A percentile compares a stretch with the other conserved stretches of the same genome.
Conservation (phyloP, 495 filamentous ascomycete genomes). For the Penicillium steckii region DNA sequence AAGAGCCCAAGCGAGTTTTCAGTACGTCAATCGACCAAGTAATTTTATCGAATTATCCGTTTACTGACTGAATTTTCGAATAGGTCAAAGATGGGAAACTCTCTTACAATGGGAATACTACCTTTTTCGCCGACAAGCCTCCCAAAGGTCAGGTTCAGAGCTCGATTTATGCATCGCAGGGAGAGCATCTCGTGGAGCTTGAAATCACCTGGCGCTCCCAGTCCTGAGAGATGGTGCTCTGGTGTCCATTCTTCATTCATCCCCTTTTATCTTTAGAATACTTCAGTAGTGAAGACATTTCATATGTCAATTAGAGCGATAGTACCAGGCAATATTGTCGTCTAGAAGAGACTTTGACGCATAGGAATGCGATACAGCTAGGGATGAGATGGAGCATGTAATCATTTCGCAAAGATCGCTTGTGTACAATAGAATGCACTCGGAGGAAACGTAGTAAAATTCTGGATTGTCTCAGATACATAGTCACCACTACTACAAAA, state of each 20-base stretch:
- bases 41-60: constrained; percentile 2
- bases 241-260: too few relatives aligned
- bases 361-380: too few relatives aligned
- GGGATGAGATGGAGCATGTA: too few relatives aligned
- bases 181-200: constrained; percentile 38
- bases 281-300: too few relatives aligned
- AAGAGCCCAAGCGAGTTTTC: constrained; percentile 43
- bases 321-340: too few relatives aligned
- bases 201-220: constrained; percentile 33
- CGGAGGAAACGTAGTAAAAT: too few relatives aligned
- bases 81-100: constrained; percentile 44
- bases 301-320: too few relatives aligned
- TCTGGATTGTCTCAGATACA: not conserved
- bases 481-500: not conserved
- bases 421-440: too few relatives aligned
- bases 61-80: constrained; percentile 2
- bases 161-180: constrained; percentile 34
- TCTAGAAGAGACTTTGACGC: too few relatives aligned
- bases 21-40: constrained; percentile 33
- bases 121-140: constrained; percentile 57
- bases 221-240: not conserved
- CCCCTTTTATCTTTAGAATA: too few relatives aligned
- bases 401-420: too few relatives aligned
- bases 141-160: constrained; percentile 50
- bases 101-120: constrained; percentile 46